A percentile compares a stretch with the other conserved stretches of the same genome.
Evolutionary conservation across 2,329 filamentous ascomycete species (phyloP).

Genomic region (Ascochyta koolunga): DNA sequence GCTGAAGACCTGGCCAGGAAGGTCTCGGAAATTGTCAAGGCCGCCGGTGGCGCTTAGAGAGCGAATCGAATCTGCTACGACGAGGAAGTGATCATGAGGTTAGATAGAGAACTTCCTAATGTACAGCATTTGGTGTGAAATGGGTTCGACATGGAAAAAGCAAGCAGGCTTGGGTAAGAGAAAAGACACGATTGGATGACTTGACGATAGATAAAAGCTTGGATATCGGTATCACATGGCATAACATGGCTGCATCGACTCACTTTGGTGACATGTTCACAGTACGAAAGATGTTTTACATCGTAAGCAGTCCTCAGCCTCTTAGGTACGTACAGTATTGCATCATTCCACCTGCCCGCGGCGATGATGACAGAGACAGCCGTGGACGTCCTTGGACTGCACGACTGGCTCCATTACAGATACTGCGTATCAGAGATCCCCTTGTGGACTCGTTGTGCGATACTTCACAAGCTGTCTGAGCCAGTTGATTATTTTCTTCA

Average conservation of each 20-base stretch:
- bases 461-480: conserved; percentile 2
- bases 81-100: conserved; percentile 5
- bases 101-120: conserved; percentile 3
- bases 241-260: background rate
- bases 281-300: background rate
- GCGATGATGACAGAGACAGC: conserved; percentile 15
- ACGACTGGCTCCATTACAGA: conserved; percentile 20
- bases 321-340: conserved; percentile 6
- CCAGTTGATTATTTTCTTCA: background rate
- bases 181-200: conserved; percentile 20
- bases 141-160: background rate
- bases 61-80: conserved; percentile 9
- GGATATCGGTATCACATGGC: conserved; percentile 14
- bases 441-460: conserved; percentile 19
- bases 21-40: conserved; percentile 75
- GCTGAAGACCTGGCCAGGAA: conserved; percentile 88
- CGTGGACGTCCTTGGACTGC: background rate
- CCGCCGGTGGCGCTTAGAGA: conserved; percentile 33
- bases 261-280: background rate
- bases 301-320: background rate
- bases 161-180: background rate
- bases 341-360: background rate
- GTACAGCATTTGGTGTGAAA: background rate
- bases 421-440: conserved; percentile 33
- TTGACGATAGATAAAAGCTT: conserved; percentile 30